phyloP scores from a whole-genome alignment of 1,284 basidiomycete genomes.

The Heterobasidion parviporum region DNA sequence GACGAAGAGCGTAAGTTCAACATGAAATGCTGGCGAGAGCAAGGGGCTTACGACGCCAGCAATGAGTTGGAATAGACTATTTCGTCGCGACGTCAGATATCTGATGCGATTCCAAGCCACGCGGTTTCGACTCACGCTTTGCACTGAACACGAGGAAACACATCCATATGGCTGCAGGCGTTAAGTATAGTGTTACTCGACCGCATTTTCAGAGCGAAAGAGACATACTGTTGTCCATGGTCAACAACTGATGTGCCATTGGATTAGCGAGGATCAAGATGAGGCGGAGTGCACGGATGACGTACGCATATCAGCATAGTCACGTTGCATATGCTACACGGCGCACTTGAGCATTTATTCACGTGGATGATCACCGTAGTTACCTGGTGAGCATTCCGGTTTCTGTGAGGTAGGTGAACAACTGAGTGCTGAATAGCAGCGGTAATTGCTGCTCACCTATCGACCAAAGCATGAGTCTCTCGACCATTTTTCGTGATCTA shows the following conservation, averaged over 20 bases:
- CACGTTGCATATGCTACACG: not conserved
- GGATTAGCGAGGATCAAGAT: not conserved
- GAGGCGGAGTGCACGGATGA: not conserved
- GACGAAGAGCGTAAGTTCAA: not conserved
- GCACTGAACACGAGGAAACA: not conserved
- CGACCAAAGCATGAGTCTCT: not conserved
- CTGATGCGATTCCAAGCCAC: not conserved
- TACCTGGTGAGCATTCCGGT: not conserved
- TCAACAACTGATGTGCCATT: not conserved
- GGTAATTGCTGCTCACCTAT: not conserved
- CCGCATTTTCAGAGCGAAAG: not conserved
- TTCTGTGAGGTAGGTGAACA: not conserved
- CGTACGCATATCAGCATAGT: not conserved
- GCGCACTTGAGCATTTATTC: not conserved
- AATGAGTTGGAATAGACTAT: constrained; percentile 1
- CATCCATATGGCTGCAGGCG: not conserved
- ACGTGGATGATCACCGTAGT: not conserved
- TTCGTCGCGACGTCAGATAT: not conserved
- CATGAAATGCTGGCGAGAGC: not conserved
- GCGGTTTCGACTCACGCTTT: not conserved
- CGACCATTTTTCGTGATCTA: not conserved
- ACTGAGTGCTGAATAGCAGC: not conserved
- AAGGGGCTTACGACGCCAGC: not conserved
- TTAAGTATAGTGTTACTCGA: not conserved
- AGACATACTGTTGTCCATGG: not conserved